Evolutionary conservation across 75 land plant genomes (phyloP).

Genomic region (Pinus tabuliformis): DNA sequence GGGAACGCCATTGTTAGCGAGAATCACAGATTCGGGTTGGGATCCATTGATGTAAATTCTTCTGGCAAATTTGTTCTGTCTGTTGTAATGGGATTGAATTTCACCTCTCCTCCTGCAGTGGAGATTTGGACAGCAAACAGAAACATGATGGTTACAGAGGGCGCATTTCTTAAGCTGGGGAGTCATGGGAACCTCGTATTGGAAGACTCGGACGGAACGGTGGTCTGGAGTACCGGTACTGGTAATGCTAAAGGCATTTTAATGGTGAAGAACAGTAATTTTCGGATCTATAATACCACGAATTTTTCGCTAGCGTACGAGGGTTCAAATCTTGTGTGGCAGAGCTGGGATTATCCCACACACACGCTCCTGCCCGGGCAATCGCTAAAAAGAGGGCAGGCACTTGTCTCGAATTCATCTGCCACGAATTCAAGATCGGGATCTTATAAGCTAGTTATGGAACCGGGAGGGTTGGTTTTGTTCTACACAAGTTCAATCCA

Average conservation of each 20-base stretch:
- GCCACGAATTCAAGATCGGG: not conserved
- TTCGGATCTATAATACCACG: not conserved
- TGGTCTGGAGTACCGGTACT: too few species aligned
- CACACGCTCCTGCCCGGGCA: not conserved
- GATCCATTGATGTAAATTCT: too few species aligned
- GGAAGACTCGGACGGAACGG: too few species aligned
- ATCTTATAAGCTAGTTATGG: not conserved
- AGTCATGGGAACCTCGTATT: conserved; percentile 3
- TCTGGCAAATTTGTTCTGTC: not conserved
- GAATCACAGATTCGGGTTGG: not conserved
- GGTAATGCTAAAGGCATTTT: too few species aligned
- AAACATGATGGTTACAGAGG: too few species aligned
- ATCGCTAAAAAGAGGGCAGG: not conserved
- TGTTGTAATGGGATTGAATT: not conserved
- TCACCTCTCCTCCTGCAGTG: not conserved
- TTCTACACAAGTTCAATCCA: conserved; percentile 2
- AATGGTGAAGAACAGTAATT: too few species aligned
- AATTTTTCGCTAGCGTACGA: not conserved
- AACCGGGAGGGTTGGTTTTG: conserved; percentile 7
- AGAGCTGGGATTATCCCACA: not conserved
- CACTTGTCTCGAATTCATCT: not conserved
- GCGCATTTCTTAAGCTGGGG: not conserved
- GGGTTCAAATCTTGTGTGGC: not conserved
- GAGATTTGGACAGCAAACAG: too few species aligned
- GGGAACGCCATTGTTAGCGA: not conserved